Evolutionary conservation across 345 rosid genomes (phyloP).

Genomic region (Citrus glauca): DNA sequence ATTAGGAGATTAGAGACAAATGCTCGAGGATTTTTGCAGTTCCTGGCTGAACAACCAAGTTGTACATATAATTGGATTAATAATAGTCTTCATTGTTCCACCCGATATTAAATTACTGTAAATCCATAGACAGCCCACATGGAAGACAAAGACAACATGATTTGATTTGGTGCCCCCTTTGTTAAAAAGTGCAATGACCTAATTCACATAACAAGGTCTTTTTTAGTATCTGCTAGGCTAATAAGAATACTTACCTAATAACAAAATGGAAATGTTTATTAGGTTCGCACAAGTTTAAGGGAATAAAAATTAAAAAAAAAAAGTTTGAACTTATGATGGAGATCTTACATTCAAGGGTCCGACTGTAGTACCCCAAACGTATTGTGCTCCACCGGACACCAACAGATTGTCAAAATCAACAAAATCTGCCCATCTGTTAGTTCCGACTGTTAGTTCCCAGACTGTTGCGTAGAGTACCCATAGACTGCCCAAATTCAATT

Average conservation of each 20-base stretch:
- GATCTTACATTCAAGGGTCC: neutral
- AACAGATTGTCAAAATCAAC: no score
- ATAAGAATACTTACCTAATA: neutral
- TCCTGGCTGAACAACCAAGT: neutral
- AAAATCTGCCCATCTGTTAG: no score
- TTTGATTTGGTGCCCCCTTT: neutral
- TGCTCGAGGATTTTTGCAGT: neutral
- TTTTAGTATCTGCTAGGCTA: neutral
- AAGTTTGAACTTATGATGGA: neutral
- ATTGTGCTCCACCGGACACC: no score
- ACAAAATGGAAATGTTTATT: neutral
- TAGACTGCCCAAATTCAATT: no score
- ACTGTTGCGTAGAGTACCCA: no score
- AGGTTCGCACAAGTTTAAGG: neutral
- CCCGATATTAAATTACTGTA: neutral
- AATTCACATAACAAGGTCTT: neutral
- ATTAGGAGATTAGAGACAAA: neutral
- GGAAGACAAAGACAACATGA: slow-evolving; percentile 12
- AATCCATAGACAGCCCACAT: slow-evolving; percentile 10
- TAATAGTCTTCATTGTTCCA: neutral
- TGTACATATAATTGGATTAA: slow-evolving; percentile 2
- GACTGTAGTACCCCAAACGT: no score
- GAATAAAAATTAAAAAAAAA: neutral
- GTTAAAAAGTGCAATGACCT: neutral
- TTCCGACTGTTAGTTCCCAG: no score